Base-by-base conservation (phyloP, 2,329 filamentous ascomycete genomes). In the Diaporthe citrichinensis region DNA sequence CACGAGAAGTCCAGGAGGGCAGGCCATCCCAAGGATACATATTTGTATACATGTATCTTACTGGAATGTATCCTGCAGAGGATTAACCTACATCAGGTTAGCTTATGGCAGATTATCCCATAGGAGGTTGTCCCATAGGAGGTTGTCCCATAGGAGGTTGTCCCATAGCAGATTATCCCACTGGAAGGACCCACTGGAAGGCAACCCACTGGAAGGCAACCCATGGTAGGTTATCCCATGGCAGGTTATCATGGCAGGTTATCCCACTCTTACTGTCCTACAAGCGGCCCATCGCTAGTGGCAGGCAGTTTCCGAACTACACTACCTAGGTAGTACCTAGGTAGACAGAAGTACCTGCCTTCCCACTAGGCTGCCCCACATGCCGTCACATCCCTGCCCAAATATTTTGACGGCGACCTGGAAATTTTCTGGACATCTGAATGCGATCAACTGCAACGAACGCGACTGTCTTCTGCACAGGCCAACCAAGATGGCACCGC, bases 401-500 rank as follows among this genome's bases (percentile, higher is more conserved):
- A 28, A 36, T 34, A 53, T 17, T 39, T 20, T 44, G 51, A 9
- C 71, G 34, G 20, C 71, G 34, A 25, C 39, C 46, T 62, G 58
- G 46, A 55, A 73, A 55, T 55, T 73, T 65, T 65, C 44, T 65
- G 71, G 55, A 59, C 59, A 55, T 71, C n/a, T 44, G 57, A 53
- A 49, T 39, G 57, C 68, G 51, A 49, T n/a, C 6, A 55, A 36
- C 12, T 14, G 36, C 59, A 28, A 61, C 39, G n/a, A 53, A 53
- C 20, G 55, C 44, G 15, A 36, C 9, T 25, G 25, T 6, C 46
- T 44, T 51, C 17, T 34, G 28, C 61, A 23, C 25, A 7, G n/a
- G 12, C 31, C 44, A 51, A 20, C 62, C 23, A 68, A 53, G 20
- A 77, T 77, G 74, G 71, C 74, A 34, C 36, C 71, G 28, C 76